phyloP scores from a whole-genome alignment of 352 stramenopile species.

The Heterotrichella gracilis region DNA sequence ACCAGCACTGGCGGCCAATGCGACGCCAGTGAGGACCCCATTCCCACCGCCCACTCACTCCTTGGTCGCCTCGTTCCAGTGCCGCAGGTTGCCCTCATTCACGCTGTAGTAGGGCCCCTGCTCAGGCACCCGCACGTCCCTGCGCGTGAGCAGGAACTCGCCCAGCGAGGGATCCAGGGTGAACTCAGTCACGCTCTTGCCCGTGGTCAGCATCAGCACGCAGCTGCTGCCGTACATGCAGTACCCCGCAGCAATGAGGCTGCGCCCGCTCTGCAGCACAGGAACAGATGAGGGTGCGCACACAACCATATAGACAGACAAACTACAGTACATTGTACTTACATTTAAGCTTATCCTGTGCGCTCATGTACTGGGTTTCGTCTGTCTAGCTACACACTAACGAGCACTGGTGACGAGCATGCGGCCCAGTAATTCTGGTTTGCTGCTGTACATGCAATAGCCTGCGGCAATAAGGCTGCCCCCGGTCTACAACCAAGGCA shows the following conservation, averaged over 20 bases:
- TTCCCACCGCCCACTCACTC: no score
- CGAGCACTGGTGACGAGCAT: no score
- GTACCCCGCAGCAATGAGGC: slow-evolving; percentile 77
- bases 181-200: slow-evolving; percentile 67
- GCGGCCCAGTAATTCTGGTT: no score
- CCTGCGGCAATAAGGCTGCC: slow-evolving; percentile 64
- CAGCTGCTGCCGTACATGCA: slow-evolving; percentile 89
- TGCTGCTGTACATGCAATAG: slow-evolving; percentile 92
- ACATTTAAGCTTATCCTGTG: no score
- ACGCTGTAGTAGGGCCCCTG: slow-evolving; percentile 67
- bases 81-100: slow-evolving; percentile 78
- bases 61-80: slow-evolving; percentile 62
- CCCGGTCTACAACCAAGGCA: no score
- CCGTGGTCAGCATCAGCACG: slow-evolving; percentile 59
- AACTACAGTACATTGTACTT: no score
- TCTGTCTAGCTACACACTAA: no score
- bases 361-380: no score
- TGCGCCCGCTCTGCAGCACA: slow-evolving; percentile 49
- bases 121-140: slow-evolving; percentile 64
- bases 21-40: no score
- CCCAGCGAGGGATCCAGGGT: slow-evolving; percentile 85
- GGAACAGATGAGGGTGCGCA: no score
- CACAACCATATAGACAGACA: no score
- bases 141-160: slow-evolving; percentile 76
- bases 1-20: no score